Evolutionary conservation across 805 yeast genomes (phyloP), one percentile per base, ranked within the genome.

Genomic region (Yarrowia bubula): DNA sequence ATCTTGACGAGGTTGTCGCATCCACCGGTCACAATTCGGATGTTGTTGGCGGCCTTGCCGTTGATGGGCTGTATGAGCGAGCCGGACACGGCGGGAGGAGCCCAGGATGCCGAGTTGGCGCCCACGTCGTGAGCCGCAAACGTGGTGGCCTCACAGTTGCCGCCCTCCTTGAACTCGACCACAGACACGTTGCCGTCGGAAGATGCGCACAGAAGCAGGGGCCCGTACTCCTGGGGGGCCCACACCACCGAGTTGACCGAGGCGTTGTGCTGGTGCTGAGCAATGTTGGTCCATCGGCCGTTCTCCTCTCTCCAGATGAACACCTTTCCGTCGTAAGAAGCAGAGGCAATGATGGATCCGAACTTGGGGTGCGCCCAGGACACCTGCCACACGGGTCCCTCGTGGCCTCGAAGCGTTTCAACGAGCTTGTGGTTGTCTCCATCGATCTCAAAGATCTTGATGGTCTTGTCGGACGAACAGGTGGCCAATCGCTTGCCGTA

Each of bases 361-460:
- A 93, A 95, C 76, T 93, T 93, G 37, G 99, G 99, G 75, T 95
- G 99, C 2, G 98, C 98, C 99, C 99, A 95, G 64, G 90, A 85
- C 18, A 92, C 96, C 78, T 93, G 97, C 99, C 99, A 95, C 55
- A 95, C 98, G 11, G 99, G 98, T 38, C 98, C 99, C 68, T 92
- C 97, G 76, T 95, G 99, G 39, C 96, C 98, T 57, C 84, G 81
- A 68, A 95, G 80, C 0, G 98, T 92, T 70, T 92, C 97, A 17
- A 88, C 82, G 61, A 92, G 80, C 73, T 83, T 88, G 76, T 91
- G 93, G 72, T 81, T 84, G 51, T 90, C 96, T 42, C 93, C 95
- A 58, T 90, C 93, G 48, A 93, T 86, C 70, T 92, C 97, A 76
- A 91, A 95, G 66, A 95, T 87, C 78, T 92, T 91, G 78, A 93